Base-by-base conservation (phyloP, 495 filamentous ascomycete genomes). In the Aspergillus sclerotioniger region DNA sequence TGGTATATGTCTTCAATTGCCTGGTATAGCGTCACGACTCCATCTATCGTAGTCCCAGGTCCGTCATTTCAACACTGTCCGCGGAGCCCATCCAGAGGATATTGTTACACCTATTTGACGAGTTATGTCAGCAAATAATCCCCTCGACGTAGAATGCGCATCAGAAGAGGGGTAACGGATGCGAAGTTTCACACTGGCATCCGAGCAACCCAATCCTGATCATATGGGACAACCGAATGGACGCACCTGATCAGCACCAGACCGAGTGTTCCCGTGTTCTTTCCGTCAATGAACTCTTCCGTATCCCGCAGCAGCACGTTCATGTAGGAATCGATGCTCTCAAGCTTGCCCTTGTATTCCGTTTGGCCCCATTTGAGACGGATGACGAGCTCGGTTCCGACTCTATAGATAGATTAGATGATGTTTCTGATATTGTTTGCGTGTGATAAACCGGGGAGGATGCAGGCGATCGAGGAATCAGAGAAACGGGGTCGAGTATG, bases 301-400 rank as follows among this genome's bases (percentile, higher is more conserved):
- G 94, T 91, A 65, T 87, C 84, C 65, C 82, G 82, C 52, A 98
- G 82, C 74, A 97, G 90, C 60, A 98, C 85, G 77, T 98, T 98
- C 92, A 98, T 96, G 83, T 98, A 98, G 65, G 88, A 92, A 78
- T 98, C 94, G 62, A 96, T 89, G 75, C 83, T 89, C 63, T 98
- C 90, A 54, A 98, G 84, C 45, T 82, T 84, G 62, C 94, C 94
- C 70, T 90, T 91, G 83, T 98, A 98, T 76, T 98, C 95, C 32
- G 91, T 94, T 69, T 96, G 86, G 63, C 91, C 91, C 94, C 94
- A 98, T 81, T 98, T 98, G 29, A 98, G 84, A 63, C 91, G 90
- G 44, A 98, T 87, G 54, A 93, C 79, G 67, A 98, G 83, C 69
- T 92, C 85, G 71, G 91, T 85, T 78, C 95, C 89, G 79, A 98